Conservation (phyloP, 768 basidiomycete species). For the Collybiopsis confluens region DNA sequence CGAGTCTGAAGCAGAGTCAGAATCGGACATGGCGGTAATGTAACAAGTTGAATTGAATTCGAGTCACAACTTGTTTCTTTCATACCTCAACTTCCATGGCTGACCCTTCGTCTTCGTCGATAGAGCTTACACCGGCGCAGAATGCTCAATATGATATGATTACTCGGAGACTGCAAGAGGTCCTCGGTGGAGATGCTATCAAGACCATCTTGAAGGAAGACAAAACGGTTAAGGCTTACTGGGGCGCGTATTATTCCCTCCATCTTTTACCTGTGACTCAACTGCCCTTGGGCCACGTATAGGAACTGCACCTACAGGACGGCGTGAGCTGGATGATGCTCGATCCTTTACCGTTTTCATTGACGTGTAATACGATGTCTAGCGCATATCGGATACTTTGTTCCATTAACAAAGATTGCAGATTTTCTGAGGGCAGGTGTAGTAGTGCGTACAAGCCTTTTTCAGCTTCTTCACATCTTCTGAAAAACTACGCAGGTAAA, state of each 20-base stretch:
- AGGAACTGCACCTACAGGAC: conserved; percentile 93
- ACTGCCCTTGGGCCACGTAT: conserved; percentile 9
- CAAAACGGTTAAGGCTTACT: conserved; percentile 80
- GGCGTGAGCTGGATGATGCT: conserved; percentile 60
- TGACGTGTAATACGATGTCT: conserved; percentile 11
- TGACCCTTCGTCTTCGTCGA: conserved; percentile 11
- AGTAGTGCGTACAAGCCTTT: conserved; percentile 61
- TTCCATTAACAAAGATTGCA: conserved; percentile 90
- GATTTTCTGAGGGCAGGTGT: conserved; percentile 95
- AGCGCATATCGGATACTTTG: conserved; percentile 99
- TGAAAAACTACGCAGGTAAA: conserved; percentile 68
- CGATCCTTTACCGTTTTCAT: not conserved
- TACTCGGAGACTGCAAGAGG: conserved; percentile 81
- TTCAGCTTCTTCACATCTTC: no score
- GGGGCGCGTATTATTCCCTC: conserved; percentile 56
- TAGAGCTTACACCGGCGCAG: not conserved
- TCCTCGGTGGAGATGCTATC: conserved; percentile 81
- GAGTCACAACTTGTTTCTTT: not conserved
- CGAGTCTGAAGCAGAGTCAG: not conserved
- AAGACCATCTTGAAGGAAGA: conserved; percentile 77
- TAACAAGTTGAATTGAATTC: no score
- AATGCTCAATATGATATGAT: conserved; percentile 73
- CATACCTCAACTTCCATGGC: conserved; percentile 15
- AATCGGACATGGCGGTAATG: not conserved
- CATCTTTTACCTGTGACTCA: conserved; percentile 8